These are phyloP conservation scores for Candida golubevii DNA, from an alignment of 805 yeast genomes.

Conservation along the genomic window DNA sequence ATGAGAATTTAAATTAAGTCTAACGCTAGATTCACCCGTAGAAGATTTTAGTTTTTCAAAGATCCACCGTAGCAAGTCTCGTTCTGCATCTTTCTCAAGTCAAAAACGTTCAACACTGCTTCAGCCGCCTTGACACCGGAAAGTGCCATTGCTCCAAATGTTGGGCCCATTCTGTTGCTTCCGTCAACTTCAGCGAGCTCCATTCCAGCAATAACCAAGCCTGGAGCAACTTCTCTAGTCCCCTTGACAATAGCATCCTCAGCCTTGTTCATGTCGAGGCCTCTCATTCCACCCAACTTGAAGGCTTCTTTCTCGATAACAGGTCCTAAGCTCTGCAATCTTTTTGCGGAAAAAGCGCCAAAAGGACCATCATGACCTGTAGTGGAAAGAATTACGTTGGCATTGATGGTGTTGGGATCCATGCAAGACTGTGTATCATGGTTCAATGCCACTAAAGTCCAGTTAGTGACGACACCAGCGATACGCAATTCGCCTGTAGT, in stretches of 20 bases:
- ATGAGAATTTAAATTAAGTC: no score
- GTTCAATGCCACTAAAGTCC: slow-evolving; percentile 74
- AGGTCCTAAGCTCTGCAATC: slow-evolving; percentile 42
- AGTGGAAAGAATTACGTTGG: slow-evolving; percentile 60
- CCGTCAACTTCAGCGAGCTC: slow-evolving; percentile 76
- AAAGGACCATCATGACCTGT: slow-evolving; percentile 83
- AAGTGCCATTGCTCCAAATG: slow-evolving; percentile 77
- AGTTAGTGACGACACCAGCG: slow-evolving; percentile 80
- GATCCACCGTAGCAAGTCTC: slow-evolving; percentile 17
- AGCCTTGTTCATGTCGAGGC: slow-evolving; percentile 73
- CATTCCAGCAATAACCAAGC: slow-evolving; percentile 71
- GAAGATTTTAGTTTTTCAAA: background rate
- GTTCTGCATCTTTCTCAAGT: slow-evolving; percentile 35
- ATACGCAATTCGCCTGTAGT: slow-evolving; percentile 54
- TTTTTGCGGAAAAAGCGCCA: slow-evolving; percentile 75
- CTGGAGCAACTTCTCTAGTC: slow-evolving; percentile 62
- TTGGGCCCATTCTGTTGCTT: slow-evolving; percentile 79
- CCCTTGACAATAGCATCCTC: slow-evolving; percentile 72
- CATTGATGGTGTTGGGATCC: slow-evolving; percentile 78
- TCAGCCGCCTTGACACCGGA: slow-evolving; percentile 80
- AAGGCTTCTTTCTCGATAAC: slow-evolving; percentile 23
- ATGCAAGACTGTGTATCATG: slow-evolving; percentile 76
- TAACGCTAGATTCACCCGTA: no score
- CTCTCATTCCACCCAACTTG: slow-evolving; percentile 64
- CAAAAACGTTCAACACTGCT: slow-evolving; percentile 35